These are phyloP conservation scores for Heliosperma pusillum DNA, from an alignment of 148 eudicot species.

Conservation along the genomic window DNA sequence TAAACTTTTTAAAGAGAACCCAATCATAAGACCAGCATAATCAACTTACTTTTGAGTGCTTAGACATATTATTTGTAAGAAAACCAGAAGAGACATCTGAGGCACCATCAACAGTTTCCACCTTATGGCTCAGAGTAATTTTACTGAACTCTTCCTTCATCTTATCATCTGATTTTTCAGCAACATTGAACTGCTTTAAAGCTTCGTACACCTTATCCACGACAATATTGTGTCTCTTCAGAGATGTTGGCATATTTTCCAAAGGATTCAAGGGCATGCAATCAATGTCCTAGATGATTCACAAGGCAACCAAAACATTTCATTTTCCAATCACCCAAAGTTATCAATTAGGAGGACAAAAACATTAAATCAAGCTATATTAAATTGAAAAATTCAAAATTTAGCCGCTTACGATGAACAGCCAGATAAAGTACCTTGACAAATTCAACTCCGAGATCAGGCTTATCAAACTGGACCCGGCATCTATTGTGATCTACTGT, in stretches of 20 bases:
- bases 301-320: background rate
- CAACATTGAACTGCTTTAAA: conserved; percentile 50
- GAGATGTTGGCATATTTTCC: conserved; percentile 78
- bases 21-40: conserved; percentile 8
- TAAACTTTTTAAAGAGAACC: background rate
- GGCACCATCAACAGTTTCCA: conserved; percentile 38
- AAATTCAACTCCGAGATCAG: conserved; percentile 97
- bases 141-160: conserved; percentile 46
- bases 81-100: conserved; percentile 41
- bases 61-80: conserved; percentile 42
- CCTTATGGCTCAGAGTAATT: conserved; percentile 37
- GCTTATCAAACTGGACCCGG: conserved; percentile 91
- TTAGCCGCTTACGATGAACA: conserved; percentile 1
- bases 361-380: background rate
- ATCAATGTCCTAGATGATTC: conserved; percentile 78
- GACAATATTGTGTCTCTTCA: conserved; percentile 40
- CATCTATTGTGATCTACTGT: conserved; percentile 86
- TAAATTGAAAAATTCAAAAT: background rate
- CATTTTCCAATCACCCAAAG: conserved; percentile 3
- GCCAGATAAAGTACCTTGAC: conserved; percentile 55
- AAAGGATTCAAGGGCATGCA: conserved; percentile 87
- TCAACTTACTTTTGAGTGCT: conserved; percentile 59
- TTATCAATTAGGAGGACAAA: background rate
- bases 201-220: conserved; percentile 63
- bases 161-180: conserved; percentile 43